Conservation (phyloP, 768 basidiomycete species). For the Pulveroboletus sp. region DNA sequence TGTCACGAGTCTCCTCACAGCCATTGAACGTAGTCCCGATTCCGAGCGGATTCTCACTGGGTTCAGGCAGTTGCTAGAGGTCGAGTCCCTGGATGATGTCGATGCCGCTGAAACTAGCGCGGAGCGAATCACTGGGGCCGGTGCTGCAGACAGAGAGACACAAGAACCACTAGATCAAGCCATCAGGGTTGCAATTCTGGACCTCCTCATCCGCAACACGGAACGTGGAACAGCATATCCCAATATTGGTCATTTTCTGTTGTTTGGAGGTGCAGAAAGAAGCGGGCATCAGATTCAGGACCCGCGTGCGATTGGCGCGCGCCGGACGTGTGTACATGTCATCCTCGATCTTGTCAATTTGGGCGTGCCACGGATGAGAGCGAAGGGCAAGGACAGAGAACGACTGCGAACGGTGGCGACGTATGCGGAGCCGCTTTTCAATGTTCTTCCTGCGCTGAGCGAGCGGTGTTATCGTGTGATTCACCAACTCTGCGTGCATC, state of each 20-base stretch:
- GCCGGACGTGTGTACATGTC: constrained; percentile 71
- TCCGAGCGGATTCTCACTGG: constrained; percentile 83
- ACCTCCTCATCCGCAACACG: constrained; percentile 78
- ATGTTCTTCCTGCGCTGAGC: constrained; percentile 67
- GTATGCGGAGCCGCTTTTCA: constrained; percentile 50
- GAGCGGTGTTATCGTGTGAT: constrained; percentile 82
- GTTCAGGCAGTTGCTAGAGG: constrained; percentile 61
- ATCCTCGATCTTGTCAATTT: constrained; percentile 71
- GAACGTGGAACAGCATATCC: constrained; percentile 58
- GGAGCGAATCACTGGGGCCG: constrained; percentile 67
- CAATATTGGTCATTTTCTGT: constrained; percentile 82
- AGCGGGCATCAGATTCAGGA: constrained; percentile 68
- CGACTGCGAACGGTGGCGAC: constrained; percentile 25
- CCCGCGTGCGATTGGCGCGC: constrained; percentile 68
- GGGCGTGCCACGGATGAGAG: constrained; percentile 60
- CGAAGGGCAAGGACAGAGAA: constrained; percentile 37
- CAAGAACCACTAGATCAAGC: constrained; percentile 56
- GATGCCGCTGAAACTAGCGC: constrained; percentile 53
- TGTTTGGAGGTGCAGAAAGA: constrained; percentile 64
- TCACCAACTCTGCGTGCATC: constrained; percentile 83
- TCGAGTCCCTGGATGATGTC: constrained; percentile 59
- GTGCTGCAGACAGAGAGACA: constrained; percentile 51
- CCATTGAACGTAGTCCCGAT: constrained; percentile 76
- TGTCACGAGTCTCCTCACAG: constrained; percentile 68
- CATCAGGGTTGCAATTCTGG: constrained; percentile 70